These are phyloP conservation scores for Dactylonectria macrodidyma DNA, from an alignment of 2,329 filamentous ascomycete species.

Conservation along the genomic window DNA sequence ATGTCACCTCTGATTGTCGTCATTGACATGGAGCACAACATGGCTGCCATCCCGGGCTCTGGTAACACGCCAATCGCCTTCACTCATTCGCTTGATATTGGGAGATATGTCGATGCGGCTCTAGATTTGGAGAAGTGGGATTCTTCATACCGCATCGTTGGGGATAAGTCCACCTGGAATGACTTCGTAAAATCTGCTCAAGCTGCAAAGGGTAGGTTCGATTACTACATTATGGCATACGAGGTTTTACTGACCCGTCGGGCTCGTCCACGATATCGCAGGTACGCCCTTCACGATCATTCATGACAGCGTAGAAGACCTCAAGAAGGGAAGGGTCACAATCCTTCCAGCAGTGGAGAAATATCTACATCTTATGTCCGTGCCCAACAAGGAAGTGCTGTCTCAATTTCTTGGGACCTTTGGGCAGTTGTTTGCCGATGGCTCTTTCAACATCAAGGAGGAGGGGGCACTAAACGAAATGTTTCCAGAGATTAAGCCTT, in stretches of 20 bases:
- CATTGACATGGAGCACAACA: constrained; percentile 10
- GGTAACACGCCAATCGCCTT: constrained; percentile 9
- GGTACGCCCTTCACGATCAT: constrained; percentile 7
- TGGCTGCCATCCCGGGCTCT: constrained; percentile 9
- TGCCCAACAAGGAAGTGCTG: background rate
- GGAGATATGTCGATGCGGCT: constrained; percentile 2
- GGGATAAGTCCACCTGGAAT: constrained; percentile 18
- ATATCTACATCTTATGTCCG: background rate
- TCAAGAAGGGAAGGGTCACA: background rate
- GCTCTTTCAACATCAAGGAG: background rate
- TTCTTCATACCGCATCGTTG: background rate
- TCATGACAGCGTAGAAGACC: constrained; percentile 3
- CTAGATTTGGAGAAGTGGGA: constrained; percentile 3
- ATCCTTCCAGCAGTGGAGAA: constrained; percentile 1
- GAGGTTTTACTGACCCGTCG: background rate
- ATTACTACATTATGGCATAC: background rate
- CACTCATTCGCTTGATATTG: constrained; percentile 14
- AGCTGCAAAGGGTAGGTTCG: constrained; percentile 14
- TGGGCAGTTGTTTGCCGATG: background rate
- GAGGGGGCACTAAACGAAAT: background rate
- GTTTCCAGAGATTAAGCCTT: background rate
- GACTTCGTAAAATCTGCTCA: constrained; percentile 8
- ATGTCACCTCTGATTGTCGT: constrained; percentile 4
- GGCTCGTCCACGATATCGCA: background rate
- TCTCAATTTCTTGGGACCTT: background rate